Evolutionary conservation across 2,329 filamentous ascomycete genomes (phyloP).

Genomic region (Periconia macrospinosa): DNA sequence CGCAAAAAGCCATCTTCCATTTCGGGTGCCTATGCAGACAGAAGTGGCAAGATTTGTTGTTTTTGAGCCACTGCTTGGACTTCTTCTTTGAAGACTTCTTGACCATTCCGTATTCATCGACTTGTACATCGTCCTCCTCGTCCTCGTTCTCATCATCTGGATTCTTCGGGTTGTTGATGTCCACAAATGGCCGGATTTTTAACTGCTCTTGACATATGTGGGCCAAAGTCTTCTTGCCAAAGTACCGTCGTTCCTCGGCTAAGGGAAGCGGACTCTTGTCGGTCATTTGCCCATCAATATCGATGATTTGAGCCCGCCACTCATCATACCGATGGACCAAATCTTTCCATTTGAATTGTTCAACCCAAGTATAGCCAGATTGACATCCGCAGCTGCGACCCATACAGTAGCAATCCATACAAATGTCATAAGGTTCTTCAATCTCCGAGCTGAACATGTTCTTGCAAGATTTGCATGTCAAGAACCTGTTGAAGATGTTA

Average conservation of each 20-base stretch:
- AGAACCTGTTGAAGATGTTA: conserved; percentile 96
- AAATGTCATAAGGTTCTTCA: conserved; percentile 89
- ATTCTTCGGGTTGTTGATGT: conserved; percentile 67
- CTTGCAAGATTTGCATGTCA: conserved; percentile 87
- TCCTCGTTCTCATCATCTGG: conserved; percentile 52
- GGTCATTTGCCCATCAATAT: conserved; percentile 67
- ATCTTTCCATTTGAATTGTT: conserved; percentile 87
- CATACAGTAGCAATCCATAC: conserved; percentile 99
- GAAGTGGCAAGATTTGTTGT: conserved; percentile 71
- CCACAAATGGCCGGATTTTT: conserved; percentile 75
- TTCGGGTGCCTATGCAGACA: conserved; percentile 77
- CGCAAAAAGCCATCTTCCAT: conserved; percentile 85
- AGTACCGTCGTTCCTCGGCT: conserved; percentile 66
- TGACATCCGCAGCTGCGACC: conserved; percentile 89
- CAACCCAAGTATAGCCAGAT: conserved; percentile 84
- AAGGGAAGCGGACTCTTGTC: conserved; percentile 70
- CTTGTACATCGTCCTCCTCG: conserved; percentile 58
- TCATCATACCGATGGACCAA: conserved; percentile 76
- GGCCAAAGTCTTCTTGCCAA: conserved; percentile 77
- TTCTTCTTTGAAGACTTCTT: conserved; percentile 67
- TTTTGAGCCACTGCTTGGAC: conserved; percentile 53
- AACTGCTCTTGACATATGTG: conserved; percentile 94
- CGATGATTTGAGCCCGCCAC: conserved; percentile 79
- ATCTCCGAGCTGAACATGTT: conserved; percentile 67
- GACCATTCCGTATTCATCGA: conserved; percentile 65